A percentile compares a stretch with the other conserved stretches of the same genome.
Conservation (phyloP, 2,329 filamentous ascomycete genomes). For the Diaporthe sp. region DNA sequence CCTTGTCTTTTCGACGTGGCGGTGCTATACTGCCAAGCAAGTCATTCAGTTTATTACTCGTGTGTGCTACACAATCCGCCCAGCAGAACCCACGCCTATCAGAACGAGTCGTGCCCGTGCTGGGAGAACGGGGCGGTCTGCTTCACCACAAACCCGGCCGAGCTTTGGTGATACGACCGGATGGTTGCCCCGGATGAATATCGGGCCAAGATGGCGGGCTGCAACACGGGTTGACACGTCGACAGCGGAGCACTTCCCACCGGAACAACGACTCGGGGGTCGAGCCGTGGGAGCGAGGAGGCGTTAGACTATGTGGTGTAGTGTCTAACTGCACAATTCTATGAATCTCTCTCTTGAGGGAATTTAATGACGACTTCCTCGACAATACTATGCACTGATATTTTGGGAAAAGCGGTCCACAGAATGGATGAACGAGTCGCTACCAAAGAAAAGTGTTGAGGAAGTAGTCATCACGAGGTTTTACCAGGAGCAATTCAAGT, state of each 20-base stretch:
- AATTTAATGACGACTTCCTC: not conserved
- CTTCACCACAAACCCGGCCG: not conserved
- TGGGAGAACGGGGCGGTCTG: not conserved
- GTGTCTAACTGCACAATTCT: not conserved
- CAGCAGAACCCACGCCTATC: not conserved
- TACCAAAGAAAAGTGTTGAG: not conserved
- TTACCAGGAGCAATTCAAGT: not conserved
- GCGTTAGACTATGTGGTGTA: not conserved
- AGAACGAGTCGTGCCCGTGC: slow-evolving; percentile 5
- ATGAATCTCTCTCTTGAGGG: not conserved
- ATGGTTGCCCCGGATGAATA: not conserved
- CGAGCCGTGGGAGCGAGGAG: not conserved
- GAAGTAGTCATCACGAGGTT: not conserved
- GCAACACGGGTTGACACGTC: slow-evolving; percentile 11
- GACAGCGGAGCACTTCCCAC: slow-evolving; percentile 9
- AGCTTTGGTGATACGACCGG: slow-evolving; percentile 6
- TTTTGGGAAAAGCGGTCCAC: not conserved
- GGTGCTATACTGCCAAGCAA: slow-evolving; percentile 10
- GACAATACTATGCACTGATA: not conserved
- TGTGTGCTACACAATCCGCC: slow-evolving; percentile 7
- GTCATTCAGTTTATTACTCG: not conserved
- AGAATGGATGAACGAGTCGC: not conserved
- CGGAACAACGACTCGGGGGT: not conserved
- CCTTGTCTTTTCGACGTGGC: not conserved
- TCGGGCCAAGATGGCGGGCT: slow-evolving; percentile 2